Percentiles rank a stretch among this genome's conserved stretches.
Evolutionary conservation across 805 yeast genomes (phyloP).

Genomic region (Candida maesae): DNA sequence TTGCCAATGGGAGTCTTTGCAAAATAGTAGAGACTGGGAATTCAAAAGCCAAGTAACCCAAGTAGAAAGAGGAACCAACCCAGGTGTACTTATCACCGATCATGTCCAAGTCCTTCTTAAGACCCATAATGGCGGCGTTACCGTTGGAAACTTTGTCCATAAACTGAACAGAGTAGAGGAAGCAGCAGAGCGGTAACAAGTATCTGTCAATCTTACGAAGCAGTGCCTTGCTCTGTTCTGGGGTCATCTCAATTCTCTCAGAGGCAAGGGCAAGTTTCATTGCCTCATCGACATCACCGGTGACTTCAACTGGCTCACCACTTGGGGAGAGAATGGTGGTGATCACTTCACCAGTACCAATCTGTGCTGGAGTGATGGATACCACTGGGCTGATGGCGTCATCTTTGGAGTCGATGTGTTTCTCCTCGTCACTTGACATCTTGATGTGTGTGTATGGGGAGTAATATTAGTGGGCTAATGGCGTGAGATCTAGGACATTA

Average conservation of each 20-base stretch:
- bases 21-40: too few species aligned
- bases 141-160: slow-evolving; percentile 52
- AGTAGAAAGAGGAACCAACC: too few species aligned
- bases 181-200: slow-evolving; percentile 46
- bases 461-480: too few species aligned
- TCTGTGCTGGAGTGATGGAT: slow-evolving; percentile 1
- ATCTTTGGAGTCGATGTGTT: background rate
- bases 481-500: too few species aligned
- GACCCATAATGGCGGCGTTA: slow-evolving; percentile 49
- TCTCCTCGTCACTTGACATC: too few species aligned
- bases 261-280: slow-evolving; percentile 36
- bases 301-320: background rate
- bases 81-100: too few species aligned
- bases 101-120: slow-evolving; percentile 42
- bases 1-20: too few species aligned
- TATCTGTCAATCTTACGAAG: slow-evolving; percentile 48
- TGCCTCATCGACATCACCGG: slow-evolving; percentile 35
- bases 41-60: too few species aligned
- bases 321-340: background rate
- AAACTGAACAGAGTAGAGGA: slow-evolving; percentile 47
- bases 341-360: background rate
- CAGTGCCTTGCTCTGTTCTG: slow-evolving; percentile 31
- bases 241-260: slow-evolving; percentile 25
- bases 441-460: too few species aligned
- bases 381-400: background rate